Evolutionary conservation across 345 rosid genomes (phyloP).

Genomic region (Odontarrhena argentea): DNA sequence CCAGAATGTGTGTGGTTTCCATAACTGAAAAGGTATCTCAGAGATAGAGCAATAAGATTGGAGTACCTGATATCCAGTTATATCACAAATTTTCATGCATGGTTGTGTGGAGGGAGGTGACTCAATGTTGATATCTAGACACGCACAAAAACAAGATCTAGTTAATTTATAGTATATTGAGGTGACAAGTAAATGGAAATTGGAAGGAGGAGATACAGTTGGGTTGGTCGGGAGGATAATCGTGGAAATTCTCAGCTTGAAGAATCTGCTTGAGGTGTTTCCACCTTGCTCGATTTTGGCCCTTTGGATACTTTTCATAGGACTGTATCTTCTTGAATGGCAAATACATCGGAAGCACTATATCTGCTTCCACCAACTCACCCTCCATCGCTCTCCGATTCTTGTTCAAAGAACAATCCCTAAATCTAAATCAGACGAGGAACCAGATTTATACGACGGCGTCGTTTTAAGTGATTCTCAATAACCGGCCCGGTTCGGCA

Average conservation of each 20-base stretch:
- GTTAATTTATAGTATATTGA: too few species aligned
- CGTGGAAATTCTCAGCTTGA: conserved; percentile 75
- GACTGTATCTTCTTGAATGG: conserved; percentile 78
- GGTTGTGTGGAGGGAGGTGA: conserved; percentile 90
- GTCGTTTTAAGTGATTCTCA: neutral
- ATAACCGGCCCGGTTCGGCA: conserved; percentile 21
- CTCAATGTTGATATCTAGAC: conserved; percentile 79
- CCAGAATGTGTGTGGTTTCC: neutral
- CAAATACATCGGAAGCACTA: conserved; percentile 65
- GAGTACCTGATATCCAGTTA: conserved; percentile 83
- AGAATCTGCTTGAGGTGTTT: conserved; percentile 96
- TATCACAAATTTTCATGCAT: conserved; percentile 75
- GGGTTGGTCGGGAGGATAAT: conserved; percentile 59
- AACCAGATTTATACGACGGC: neutral
- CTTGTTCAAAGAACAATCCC: conserved; percentile 1
- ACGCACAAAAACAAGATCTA: conserved; percentile 2
- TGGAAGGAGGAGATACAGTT: conserved; percentile 48
- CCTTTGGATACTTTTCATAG: conserved; percentile 83
- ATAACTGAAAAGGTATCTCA: too few species aligned
- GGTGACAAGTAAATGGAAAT: neutral
- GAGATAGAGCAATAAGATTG: too few species aligned
- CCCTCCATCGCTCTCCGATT: conserved; percentile 49
- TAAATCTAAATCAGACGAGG: neutral
- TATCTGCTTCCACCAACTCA: conserved; percentile 67
- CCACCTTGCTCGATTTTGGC: conserved; percentile 82